Base-by-base conservation (phyloP, 306 rosid species). In the Dalbergia cochinchinensis region DNA sequence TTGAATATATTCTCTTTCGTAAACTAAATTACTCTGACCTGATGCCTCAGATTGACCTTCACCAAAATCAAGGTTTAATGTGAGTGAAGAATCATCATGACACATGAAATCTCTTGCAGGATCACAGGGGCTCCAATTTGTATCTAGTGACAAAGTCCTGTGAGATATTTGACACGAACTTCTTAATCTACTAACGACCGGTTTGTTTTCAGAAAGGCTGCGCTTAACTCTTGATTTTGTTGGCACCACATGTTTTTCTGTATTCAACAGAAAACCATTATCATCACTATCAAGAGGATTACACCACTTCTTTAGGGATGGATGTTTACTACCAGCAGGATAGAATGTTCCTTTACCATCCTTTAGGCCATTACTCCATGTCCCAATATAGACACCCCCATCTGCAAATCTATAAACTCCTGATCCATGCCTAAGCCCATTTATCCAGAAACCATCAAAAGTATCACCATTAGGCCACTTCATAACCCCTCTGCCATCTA, bases 341-440 rank as follows among this genome's bases (percentile, higher is more conserved):
- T 89, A 94, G 85, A 92, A 84, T 3, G 84, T 85, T 71, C 98
- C 98, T 78, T 90, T 92, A 42, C 98, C 98, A 84, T 94, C 97
- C 87, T 92, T 94, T 70, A 90, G 80, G 59, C 85, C 97, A 62
- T 57, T 83, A 83, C 88, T 83, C 98, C 98, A 94, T 16, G 86
- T 87, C 69, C 98, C 98, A 63, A 89, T 81, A 83, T 92, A 94
- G 83, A 86, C 82, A 22, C 89, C 88, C 33, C 99, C 95, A 65
- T 86, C 94, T 48, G 88, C 87, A 76, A 87, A 92, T 78, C 85
- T 85, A 85, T 90, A 87, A 78, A 90, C 88, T 67, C 97, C 97
- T 51, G 84, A 85, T 44, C 97, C 97, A 83, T 92, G 89, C 77
- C 90, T 89, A 16, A 88, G 54, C 64, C 94, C 98, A 78, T 92